Evolutionary conservation across 306 rosid genomes (phyloP).

Genomic region (Carpinus viminea): DNA sequence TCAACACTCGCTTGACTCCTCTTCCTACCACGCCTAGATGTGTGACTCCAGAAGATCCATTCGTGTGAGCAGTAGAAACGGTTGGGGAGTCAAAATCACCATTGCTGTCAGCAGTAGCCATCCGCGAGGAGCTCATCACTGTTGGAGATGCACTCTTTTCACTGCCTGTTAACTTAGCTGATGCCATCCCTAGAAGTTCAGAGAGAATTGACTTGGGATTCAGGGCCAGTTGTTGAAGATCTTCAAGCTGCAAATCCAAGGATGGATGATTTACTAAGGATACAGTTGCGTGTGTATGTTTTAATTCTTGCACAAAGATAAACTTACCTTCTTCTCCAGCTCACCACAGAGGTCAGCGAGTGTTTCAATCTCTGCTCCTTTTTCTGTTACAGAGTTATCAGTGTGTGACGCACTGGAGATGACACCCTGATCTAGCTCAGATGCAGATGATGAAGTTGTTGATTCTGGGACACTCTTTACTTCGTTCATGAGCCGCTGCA

Average conservation of each 20-base stretch:
- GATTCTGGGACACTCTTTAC: conserved; percentile 52
- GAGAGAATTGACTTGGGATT: conserved; percentile 77
- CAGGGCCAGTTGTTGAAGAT: conserved; percentile 71
- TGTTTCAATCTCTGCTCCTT: conserved; percentile 79
- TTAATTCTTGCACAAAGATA: not conserved
- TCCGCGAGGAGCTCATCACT: conserved; percentile 53
- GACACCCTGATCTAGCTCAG: conserved; percentile 43
- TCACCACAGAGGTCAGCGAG: conserved; percentile 76
- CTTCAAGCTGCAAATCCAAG: conserved; percentile 80
- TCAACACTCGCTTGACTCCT: conserved; percentile 81
- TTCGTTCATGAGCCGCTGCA: conserved; percentile 61
- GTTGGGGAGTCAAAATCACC: conserved; percentile 87
- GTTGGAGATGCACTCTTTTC: conserved; percentile 49
- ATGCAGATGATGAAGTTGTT: conserved; percentile 38
- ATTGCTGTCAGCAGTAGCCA: conserved; percentile 55
- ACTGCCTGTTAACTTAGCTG: conserved; percentile 47
- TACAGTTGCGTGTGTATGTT: conserved; percentile 1
- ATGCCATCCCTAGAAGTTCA: conserved; percentile 68
- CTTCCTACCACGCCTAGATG: conserved; percentile 98
- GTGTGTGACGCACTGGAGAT: conserved; percentile 33
- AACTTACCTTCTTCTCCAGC: conserved; percentile 83
- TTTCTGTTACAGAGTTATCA: conserved; percentile 44
- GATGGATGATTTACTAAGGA: conserved; percentile 12
- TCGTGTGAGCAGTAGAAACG: conserved; percentile 74
- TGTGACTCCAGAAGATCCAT: conserved; percentile 77